Evolutionary conservation across 1,284 basidiomycete species (phyloP).

Genomic region (Microbotryum saponariae): DNA sequence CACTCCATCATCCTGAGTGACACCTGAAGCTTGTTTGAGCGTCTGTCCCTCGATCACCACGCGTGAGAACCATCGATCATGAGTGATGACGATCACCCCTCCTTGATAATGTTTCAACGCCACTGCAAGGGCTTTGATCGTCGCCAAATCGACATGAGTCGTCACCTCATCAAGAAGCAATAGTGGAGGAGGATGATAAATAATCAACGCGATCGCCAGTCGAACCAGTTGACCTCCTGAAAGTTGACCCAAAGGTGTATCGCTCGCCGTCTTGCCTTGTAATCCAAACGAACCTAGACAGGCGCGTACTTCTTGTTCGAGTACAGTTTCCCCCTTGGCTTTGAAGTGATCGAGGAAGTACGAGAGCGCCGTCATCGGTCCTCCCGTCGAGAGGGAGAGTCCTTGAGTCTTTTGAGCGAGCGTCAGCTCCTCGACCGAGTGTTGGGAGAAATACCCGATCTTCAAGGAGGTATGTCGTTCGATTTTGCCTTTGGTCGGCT

Average conservation of each 20-base stretch:
- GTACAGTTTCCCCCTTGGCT: conserved; percentile 39
- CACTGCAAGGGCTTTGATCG: conserved; percentile 54
- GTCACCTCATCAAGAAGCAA: conserved; percentile 60
- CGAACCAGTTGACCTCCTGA: conserved; percentile 54
- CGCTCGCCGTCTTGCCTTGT: conserved; percentile 46
- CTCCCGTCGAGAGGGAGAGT: background rate
- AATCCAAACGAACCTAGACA: conserved; percentile 51
- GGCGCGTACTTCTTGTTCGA: conserved; percentile 47
- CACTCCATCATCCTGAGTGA: conserved; percentile 35
- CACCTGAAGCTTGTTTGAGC: conserved; percentile 30
- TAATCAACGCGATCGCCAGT: conserved; percentile 47
- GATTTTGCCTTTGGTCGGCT: conserved; percentile 51
- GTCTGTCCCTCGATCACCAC: conserved; percentile 44
- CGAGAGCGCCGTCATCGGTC: conserved; percentile 42
- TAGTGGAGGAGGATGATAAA: conserved; percentile 51
- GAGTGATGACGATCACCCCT: conserved; percentile 58
- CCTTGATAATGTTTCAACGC: conserved; percentile 54
- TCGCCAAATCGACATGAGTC: conserved; percentile 61
- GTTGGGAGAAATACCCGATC: conserved; percentile 49
- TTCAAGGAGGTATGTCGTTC: conserved; percentile 53
- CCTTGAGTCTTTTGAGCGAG: conserved; percentile 47
- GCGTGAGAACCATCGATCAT: conserved; percentile 52
- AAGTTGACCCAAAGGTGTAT: conserved; percentile 47
- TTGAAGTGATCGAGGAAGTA: conserved; percentile 42
- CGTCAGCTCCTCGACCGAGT: conserved; percentile 40